A percentile compares a stretch with the other conserved stretches of the same genome.
These are phyloP conservation scores for Lathyrus aphaca DNA, from an alignment of 306 rosid genomes.

Conservation along the genomic window DNA sequence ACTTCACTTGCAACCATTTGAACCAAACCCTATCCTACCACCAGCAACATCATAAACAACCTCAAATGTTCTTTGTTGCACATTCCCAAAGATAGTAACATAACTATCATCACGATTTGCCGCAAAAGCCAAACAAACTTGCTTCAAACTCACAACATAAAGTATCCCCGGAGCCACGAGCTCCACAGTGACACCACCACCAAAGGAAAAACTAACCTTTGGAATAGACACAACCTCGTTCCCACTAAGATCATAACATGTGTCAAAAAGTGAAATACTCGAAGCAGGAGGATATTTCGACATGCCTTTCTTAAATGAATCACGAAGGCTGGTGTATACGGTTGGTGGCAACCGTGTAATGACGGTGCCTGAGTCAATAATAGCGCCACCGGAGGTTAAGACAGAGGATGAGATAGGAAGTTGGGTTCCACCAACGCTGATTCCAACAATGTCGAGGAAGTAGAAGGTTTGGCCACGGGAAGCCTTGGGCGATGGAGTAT, in stretches of 20 bases:
- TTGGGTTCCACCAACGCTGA: slow-evolving; percentile 44
- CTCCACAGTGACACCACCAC: slow-evolving; percentile 38
- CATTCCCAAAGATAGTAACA: slow-evolving; percentile 62
- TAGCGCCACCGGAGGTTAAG: slow-evolving; percentile 50
- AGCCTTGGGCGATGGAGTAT: slow-evolving; percentile 51
- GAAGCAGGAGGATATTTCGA: slow-evolving; percentile 38
- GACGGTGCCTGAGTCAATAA: slow-evolving; percentile 82
- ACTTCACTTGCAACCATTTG: neutral
- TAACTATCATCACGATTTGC: slow-evolving; percentile 45
- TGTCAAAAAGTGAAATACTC: slow-evolving; percentile 49
- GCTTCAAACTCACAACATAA: slow-evolving; percentile 24
- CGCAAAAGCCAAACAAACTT: slow-evolving; percentile 72
- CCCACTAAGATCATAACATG: slow-evolving; percentile 63
- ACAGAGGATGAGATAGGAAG: slow-evolving; percentile 46
- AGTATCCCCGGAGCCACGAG: slow-evolving; percentile 39
- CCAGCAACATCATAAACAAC: slow-evolving; percentile 69
- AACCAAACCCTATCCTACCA: slow-evolving; percentile 57
- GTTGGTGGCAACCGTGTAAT: slow-evolving; percentile 62
- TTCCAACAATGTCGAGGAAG: slow-evolving; percentile 47
- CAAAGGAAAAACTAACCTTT: slow-evolving; percentile 46
- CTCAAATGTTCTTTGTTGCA: slow-evolving; percentile 62
- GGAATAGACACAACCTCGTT: slow-evolving; percentile 31
- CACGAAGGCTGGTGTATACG: slow-evolving; percentile 51
- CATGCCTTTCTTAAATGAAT: slow-evolving; percentile 51
- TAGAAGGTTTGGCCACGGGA: slow-evolving; percentile 45